A percentile compares a stretch with the other conserved stretches of the same genome.
These are phyloP conservation scores for Phytophthora macrochlamydospora DNA, from an alignment of 352 stramenopile genomes.

Conservation along the genomic window DNA sequence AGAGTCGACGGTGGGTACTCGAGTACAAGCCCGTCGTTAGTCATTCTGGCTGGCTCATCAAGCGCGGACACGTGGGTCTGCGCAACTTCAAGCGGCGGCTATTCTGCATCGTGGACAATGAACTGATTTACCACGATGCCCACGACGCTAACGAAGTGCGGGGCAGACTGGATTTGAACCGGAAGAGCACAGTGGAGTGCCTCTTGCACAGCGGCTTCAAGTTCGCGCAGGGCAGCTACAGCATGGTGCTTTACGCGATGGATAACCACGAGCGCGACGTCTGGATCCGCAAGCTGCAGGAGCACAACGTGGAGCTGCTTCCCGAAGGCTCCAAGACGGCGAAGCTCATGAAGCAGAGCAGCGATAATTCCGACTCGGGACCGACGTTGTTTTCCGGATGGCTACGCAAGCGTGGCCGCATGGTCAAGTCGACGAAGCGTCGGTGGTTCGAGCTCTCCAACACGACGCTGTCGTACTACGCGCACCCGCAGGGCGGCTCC, in stretches of 20 bases:
- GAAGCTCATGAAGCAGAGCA: slow-evolving; percentile 64
- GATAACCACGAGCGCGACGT: slow-evolving; percentile 78
- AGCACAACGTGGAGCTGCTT: slow-evolving; percentile 69
- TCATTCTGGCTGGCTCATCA: slow-evolving; percentile 89
- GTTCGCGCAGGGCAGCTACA: slow-evolving; percentile 66
- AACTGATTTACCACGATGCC: slow-evolving; percentile 87
- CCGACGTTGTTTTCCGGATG: slow-evolving; percentile 78
- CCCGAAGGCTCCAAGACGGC: slow-evolving; percentile 56
- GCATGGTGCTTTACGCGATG: slow-evolving; percentile 82
- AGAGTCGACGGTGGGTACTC: slow-evolving; percentile 72
- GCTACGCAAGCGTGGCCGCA: slow-evolving; percentile 82
- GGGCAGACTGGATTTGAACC: slow-evolving; percentile 71
- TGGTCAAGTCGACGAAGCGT: slow-evolving; percentile 88
- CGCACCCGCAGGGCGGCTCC: slow-evolving; percentile 72
- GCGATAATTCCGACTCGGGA: slow-evolving; percentile 52
- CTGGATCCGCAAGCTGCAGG: slow-evolving; percentile 86
- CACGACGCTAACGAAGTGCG: slow-evolving; percentile 83
- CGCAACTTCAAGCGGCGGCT: slow-evolving; percentile 87
- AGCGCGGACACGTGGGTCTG: slow-evolving; percentile 68
- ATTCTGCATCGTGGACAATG: slow-evolving; percentile 86
- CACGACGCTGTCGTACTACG: slow-evolving; percentile 76
- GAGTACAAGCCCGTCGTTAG: slow-evolving; percentile 85
- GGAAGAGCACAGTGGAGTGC: slow-evolving; percentile 66
- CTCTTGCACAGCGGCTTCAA: slow-evolving; percentile 81
- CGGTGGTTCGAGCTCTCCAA: slow-evolving; percentile 85